A percentile compares a stretch with the other conserved stretches of the same genome.
Conservation (phyloP, 192 early-diverging fungal species). For the Umbelopsis sp. region DNA sequence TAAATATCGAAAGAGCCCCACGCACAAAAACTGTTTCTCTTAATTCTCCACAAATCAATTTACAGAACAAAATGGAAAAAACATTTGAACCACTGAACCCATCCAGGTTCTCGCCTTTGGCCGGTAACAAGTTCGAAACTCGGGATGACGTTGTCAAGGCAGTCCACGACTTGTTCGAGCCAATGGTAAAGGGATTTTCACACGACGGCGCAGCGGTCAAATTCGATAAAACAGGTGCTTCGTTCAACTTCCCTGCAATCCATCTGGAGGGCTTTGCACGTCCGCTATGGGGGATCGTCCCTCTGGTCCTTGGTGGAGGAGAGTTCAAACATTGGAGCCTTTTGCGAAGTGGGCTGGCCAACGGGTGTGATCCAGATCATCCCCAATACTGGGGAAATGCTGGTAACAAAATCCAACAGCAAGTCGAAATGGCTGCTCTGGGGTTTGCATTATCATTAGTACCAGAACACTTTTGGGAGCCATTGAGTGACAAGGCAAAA, state of each 20-base stretch:
- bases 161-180: slow-evolving; percentile 18
- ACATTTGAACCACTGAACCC: slow-evolving; percentile 5
- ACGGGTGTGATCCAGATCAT: slow-evolving; percentile 12
- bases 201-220: slow-evolving; percentile 10
- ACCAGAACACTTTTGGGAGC: slow-evolving; percentile 16
- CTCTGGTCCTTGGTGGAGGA: slow-evolving; percentile 19
- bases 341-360: background rate
- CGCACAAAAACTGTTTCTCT: slow-evolving; percentile 1
- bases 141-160: slow-evolving; percentile 11
- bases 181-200: slow-evolving; percentile 17
- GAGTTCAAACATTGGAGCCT: slow-evolving; percentile 14
- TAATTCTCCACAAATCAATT: background rate
- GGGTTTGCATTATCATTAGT: slow-evolving; percentile 7
- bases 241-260: slow-evolving; percentile 1
- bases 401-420: background rate
- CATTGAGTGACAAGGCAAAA: slow-evolving; percentile 9
- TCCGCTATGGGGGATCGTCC: slow-evolving; percentile 22
- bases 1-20: slow-evolving; percentile 1
- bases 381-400: slow-evolving; percentile 15
- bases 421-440: slow-evolving; percentile 18
- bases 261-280: slow-evolving; percentile 20
- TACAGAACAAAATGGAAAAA: slow-evolving; percentile 9
- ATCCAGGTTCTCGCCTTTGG: slow-evolving; percentile 18
- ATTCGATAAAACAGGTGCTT: slow-evolving; percentile 12
- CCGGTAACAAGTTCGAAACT: slow-evolving; percentile 21